Base-by-base conservation (phyloP, 192 early-diverging fungal genomes). In the Mortierella antarctica region DNA sequence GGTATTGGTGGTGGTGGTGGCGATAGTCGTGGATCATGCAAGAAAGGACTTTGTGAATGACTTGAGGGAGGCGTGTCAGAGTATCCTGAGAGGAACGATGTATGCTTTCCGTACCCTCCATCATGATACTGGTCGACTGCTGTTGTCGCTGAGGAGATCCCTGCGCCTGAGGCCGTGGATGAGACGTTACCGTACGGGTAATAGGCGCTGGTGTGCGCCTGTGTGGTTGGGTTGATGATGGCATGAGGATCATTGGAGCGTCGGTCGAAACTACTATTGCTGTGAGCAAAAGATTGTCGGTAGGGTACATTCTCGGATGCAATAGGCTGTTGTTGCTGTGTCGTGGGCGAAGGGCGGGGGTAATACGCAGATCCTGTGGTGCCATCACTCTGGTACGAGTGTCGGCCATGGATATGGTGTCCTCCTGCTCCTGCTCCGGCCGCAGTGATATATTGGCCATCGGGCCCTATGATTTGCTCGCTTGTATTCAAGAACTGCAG, bases 121-220 rank as follows among this genome's bases (percentile, higher is more conserved):
- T 73, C 71, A 17, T 70, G 67, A 40, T 70, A 70, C 20, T 70
- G 67, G 18, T 70, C 67, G 5, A 20, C 41, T 21, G 12, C 49
- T 20, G 8, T 23, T 7, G n/a, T 2, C 13, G 40, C 6, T 31
- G 31, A 31, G 31, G 31, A 31, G 31, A 31, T 31, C 3, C 31
- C 31, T 0, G 41, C 39, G 14, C n/a, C 17, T 50, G 18, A 12
- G 4, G 63, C n/a, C n/a, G 63, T 41, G 46, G n/a, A 40, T 8
- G 63, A 42, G 13, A 58, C 20, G 5, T 40, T n/a, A 17, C 3
- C 8, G 51, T 41, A 65, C 18, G 52, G 65, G 17, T 67, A 56
- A 44, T 67, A 67, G 18, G 53, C 65, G 4, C 11, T 56, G 6
- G 54, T 18, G 17, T n/a, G 12, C 6, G 54, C 31, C 54, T 56